Percentiles rank a stretch among this genome's conserved stretches.
Conservation (phyloP, 2,329 filamentous ascomycete species). For the Cladosporium sp. region DNA sequence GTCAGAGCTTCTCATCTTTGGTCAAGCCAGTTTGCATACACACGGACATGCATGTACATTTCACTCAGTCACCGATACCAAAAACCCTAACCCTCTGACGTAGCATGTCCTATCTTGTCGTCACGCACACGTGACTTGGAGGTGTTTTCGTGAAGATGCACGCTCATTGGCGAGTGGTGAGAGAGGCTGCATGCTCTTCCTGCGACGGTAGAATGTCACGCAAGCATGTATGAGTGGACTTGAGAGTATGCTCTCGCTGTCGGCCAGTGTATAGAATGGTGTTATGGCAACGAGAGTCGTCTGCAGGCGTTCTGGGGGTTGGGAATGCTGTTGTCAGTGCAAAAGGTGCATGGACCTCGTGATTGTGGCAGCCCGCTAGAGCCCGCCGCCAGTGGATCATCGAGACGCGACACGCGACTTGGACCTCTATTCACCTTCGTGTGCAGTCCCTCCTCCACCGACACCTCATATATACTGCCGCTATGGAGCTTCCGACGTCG, state of each 20-base stretch:
- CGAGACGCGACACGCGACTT: conserved; percentile 8
- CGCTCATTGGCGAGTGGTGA: conserved; percentile 13
- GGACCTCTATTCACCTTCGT: conserved; percentile 11
- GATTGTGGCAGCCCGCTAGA: conserved; percentile 9
- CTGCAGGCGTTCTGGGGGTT: conserved; percentile 1
- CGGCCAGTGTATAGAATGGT: background rate
- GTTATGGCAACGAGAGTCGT: background rate
- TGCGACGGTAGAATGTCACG: background rate
- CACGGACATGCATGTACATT: background rate
- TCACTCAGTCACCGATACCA: background rate
- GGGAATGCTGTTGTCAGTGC: conserved; percentile 9
- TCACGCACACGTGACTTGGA: conserved; percentile 11
- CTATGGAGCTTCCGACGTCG: conserved; percentile 11
- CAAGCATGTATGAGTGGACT: background rate
- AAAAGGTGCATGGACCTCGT: background rate
- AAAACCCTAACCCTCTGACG: background rate
- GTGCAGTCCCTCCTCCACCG: background rate
- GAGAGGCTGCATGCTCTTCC: background rate
- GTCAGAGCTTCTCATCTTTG: background rate
- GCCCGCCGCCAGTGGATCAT: background rate
- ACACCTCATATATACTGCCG: background rate
- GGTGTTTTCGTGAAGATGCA: conserved; percentile 12
- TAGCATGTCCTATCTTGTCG: background rate
- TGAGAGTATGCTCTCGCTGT: background rate
- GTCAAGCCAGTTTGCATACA: background rate